Percentiles rank a stretch among this genome's conserved stretches.
Evolutionary conservation across 352 stramenopile genomes (phyloP).

Genomic region (Pythium plurisporium): DNA sequence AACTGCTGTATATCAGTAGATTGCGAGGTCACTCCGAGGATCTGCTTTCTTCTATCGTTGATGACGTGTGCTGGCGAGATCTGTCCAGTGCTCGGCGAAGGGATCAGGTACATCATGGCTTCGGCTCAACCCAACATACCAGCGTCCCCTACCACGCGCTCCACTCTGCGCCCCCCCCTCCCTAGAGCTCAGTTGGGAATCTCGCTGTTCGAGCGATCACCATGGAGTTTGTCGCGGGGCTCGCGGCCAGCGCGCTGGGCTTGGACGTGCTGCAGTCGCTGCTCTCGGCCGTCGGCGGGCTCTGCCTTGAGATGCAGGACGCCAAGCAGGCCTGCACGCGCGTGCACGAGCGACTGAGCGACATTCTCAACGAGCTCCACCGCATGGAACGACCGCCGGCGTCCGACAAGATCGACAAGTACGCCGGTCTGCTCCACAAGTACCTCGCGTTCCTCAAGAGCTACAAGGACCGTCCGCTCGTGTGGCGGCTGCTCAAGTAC

Average conservation of each 20-base stretch:
- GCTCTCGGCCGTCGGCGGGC: neutral
- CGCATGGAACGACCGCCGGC: neutral
- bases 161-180: too few species aligned
- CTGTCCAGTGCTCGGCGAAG: too few species aligned
- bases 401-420: neutral
- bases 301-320: conserved; percentile 8
- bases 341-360: conserved; percentile 1
- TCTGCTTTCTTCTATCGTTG: too few species aligned
- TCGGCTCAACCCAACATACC: too few species aligned
- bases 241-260: neutral
- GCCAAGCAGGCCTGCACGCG: neutral
- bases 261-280: neutral
- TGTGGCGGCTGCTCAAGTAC: neutral
- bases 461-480: neutral
- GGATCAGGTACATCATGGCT: too few species aligned
- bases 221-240: conserved; percentile 5
- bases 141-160: too few species aligned
- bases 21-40: neutral
- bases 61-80: too few species aligned
- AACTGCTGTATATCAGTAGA: too few species aligned
- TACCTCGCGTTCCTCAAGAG: neutral
- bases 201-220: too few species aligned
- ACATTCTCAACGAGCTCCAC: conserved; percentile 9
- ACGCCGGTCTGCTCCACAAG: neutral
- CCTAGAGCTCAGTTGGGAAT: too few species aligned